Evolutionary conservation across 2,329 filamentous ascomycete genomes (phyloP).

Genomic region (Claviceps paspali): DNA sequence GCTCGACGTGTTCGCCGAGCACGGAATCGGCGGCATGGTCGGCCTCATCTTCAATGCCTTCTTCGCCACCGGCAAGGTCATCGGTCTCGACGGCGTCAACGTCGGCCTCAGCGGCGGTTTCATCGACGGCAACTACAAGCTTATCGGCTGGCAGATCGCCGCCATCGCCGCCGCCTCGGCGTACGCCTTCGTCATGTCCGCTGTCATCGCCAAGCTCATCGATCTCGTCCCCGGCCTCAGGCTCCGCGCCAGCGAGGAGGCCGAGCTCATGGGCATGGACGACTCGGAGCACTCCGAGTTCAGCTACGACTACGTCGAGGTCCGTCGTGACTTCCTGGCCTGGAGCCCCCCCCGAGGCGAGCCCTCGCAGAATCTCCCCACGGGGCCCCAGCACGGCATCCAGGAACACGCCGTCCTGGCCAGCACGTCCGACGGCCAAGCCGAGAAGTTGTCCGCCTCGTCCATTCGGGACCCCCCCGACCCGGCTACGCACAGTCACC

Average conservation of each 20-base stretch:
- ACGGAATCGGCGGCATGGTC: slow-evolving; percentile 53
- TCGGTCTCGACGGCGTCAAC: slow-evolving; percentile 66
- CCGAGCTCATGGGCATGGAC: slow-evolving; percentile 76
- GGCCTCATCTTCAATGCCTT: slow-evolving; percentile 59
- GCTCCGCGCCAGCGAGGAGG: slow-evolving; percentile 66
- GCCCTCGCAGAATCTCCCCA: slow-evolving; percentile 36
- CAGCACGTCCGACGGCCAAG: slow-evolving; percentile 8
- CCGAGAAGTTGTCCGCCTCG: slow-evolving; percentile 6
- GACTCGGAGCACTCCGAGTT: slow-evolving; percentile 85
- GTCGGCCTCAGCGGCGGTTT: slow-evolving; percentile 52
- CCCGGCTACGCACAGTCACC: slow-evolving; percentile 1
- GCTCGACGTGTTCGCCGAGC: slow-evolving; percentile 58
- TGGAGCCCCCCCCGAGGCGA: slow-evolving; percentile 66
- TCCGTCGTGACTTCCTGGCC: slow-evolving; percentile 73
- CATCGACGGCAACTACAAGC: slow-evolving; percentile 58
- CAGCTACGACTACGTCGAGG: slow-evolving; percentile 81
- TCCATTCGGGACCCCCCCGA: slow-evolving; percentile 6
- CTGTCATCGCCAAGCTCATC: slow-evolving; percentile 58
- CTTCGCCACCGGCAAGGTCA: slow-evolving; percentile 54
- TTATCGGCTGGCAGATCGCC: slow-evolving; percentile 67
- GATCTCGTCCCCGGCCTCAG: slow-evolving; percentile 64
- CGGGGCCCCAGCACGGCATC: slow-evolving; percentile 57
- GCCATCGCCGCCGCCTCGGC: slow-evolving; percentile 52
- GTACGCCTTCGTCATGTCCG: slow-evolving; percentile 61
- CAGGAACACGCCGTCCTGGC: slow-evolving; percentile 39